Evolutionary conservation across 495 filamentous ascomycete species (phyloP).

Genomic region (Daldinia concentrica): DNA sequence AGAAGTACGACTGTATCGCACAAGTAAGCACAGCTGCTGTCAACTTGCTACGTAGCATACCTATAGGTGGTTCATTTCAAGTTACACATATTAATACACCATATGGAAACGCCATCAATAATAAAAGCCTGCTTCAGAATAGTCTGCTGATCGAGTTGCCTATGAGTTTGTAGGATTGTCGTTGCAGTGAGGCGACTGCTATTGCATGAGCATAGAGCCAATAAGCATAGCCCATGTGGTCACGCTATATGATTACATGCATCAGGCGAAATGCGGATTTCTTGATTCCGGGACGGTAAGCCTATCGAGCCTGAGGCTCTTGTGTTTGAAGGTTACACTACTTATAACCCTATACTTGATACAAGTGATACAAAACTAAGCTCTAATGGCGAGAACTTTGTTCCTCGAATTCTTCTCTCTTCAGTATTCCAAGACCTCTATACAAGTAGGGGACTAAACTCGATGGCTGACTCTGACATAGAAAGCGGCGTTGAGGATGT

Average conservation of each 20-base stretch:
- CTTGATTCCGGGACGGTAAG: not conserved
- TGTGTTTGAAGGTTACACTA: not conserved
- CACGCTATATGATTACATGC: conserved; percentile 23
- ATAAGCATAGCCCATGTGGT: conserved; percentile 28
- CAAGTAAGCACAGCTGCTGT: not conserved
- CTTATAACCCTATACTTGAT: too few relatives aligned
- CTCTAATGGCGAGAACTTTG: not conserved
- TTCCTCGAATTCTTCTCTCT: not conserved
- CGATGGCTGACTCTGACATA: not conserved
- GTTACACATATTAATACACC: conserved; percentile 7
- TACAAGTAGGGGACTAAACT: not conserved
- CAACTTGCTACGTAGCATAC: not conserved
- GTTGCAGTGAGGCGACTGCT: conserved; percentile 19
- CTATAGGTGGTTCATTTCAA: not conserved
- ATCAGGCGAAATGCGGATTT: not conserved
- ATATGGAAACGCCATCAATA: not conserved
- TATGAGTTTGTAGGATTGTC: conserved; percentile 10
- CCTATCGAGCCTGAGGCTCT: conserved; percentile 18
- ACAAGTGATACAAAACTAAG: not conserved
- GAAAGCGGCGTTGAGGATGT: conserved; percentile 1
- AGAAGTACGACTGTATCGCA: not conserved
- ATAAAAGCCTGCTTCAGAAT: conserved; percentile 2
- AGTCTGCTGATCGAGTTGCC: conserved; percentile 15
- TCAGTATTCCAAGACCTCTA: not conserved
- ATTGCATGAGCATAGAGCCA: conserved; percentile 13